Conservation (phyloP, 306 rosid species). For the Sicyos baderoa region DNA sequence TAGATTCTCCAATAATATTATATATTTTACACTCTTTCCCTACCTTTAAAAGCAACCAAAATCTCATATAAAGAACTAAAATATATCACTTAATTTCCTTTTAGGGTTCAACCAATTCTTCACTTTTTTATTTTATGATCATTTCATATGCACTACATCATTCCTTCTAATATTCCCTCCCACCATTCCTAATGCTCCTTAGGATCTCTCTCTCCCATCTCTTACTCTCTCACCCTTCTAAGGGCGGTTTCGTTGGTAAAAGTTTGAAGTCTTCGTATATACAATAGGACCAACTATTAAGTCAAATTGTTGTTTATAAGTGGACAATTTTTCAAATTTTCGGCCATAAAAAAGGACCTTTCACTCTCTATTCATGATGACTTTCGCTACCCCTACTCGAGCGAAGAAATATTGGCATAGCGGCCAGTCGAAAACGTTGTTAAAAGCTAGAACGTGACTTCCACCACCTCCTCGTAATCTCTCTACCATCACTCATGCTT, state of each 20-base stretch:
- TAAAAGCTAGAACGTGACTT: too few relatives aligned
- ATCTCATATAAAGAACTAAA: slow-evolving; percentile 4
- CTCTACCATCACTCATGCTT: too few relatives aligned
- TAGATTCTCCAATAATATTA: not conserved
- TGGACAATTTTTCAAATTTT: too few relatives aligned
- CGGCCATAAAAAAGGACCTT: slow-evolving; percentile 17
- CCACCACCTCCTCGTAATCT: too few relatives aligned
- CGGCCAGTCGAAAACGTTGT: too few relatives aligned
- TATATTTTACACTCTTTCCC: slow-evolving; percentile 12
- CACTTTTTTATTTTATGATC: not conserved
- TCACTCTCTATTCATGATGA: slow-evolving; percentile 15
- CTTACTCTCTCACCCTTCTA: slow-evolving; percentile 1
- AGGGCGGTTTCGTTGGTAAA: not conserved
- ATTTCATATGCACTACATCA: not conserved
- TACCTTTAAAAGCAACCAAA: slow-evolving; percentile 12
- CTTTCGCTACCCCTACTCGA: slow-evolving; percentile 4
- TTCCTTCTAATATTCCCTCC: slow-evolving; percentile 17
- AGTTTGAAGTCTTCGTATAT: too few relatives aligned
- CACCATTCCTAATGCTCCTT: slow-evolving; percentile 25
- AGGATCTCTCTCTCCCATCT: slow-evolving; percentile 20
- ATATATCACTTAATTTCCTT: slow-evolving; percentile 7
- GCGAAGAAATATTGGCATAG: too few relatives aligned
- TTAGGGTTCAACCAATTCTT: slow-evolving; percentile 10
- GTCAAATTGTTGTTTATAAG: too few relatives aligned
- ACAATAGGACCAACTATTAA: too few relatives aligned